Base-by-base conservation (phyloP, 2,329 filamentous ascomycete genomes). In the Fusarium brevicatenulatum region DNA sequence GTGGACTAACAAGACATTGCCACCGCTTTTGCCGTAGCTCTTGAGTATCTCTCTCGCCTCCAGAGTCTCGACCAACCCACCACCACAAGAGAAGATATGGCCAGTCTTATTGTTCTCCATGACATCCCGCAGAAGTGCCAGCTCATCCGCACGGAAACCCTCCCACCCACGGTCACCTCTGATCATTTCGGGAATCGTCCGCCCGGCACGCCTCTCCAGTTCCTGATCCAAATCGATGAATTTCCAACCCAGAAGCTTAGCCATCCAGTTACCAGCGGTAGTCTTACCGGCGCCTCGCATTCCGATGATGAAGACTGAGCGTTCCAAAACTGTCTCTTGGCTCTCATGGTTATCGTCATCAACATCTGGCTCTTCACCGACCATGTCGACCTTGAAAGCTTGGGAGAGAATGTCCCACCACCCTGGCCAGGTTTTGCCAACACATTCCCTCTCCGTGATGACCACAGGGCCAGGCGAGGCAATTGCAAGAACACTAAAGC, bases 281-380 rank as follows among this genome's bases (percentile, higher is more conserved):
- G 96, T 98, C 85, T 99, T 99, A 32, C 96, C 96, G 44, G 95
- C 96, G 63, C 96, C 96, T 73, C 96, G 91, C 96, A 99, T 99
- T 15, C 96, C 96, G 74, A 99, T 95, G 68, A 99, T 92, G 83
- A 98, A 95, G 57, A 98, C 91, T 0, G 95, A 97, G 53, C 89
- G 88, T 76, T 89, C 82, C 37, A 79, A 73, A 18, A 57, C 32
- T 10, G 47, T 28, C 8, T 60, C 44, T 25, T 61, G 50, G 18
- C 46, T 52, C n/a, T 44, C 57, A n/a, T 68, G 63, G 18, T 76
- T 68, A 32, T 77, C 57, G 11, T 57, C 50, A 34, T 67, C 59
- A 8, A 66, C 56, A n/a, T 72, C 63, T 36, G 82, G 80, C 75
- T 97, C 94, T 40, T 91, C 89, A 18, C 96, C 96, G 68, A 91